Evolutionary conservation across 176 grass and related monocot species (phyloP).

Genomic region (Aegilops bicornis): DNA sequence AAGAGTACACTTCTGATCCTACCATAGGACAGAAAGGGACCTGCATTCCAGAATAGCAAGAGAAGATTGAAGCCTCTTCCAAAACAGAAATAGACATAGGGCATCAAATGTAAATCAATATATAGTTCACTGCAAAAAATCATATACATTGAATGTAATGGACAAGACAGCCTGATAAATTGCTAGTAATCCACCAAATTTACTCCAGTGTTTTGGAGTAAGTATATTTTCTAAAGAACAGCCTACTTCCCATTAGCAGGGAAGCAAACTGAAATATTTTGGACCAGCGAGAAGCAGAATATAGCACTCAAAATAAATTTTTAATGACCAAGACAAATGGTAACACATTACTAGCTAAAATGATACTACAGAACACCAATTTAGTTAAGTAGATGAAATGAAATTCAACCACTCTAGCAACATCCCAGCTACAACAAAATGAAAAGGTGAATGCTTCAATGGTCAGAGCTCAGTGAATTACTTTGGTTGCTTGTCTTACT

Average conservation of each 20-base stretch:
- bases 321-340: not conserved
- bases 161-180: not conserved
- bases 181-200: constrained; percentile 3
- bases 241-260: not conserved
- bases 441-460: not conserved
- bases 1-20: constrained; percentile 97
- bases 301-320: not conserved
- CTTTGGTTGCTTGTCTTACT: not conserved
- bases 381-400: not conserved
- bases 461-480: not conserved
- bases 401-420: not conserved
- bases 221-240: not conserved
- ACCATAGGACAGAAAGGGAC: constrained; percentile 99
- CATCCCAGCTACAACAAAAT: not conserved
- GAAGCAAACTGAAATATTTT: not conserved
- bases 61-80: not conserved
- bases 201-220: not conserved
- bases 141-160: not conserved
- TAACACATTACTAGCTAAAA: not conserved
- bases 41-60: constrained; percentile 31
- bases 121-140: not conserved
- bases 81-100: not conserved
- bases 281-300: not conserved
- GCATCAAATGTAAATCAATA: not conserved
- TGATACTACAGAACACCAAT: constrained; percentile 6